These are phyloP conservation scores for Naumovozyma castellii DNA, from an alignment of 805 yeast species.

Conservation along the genomic window DNA sequence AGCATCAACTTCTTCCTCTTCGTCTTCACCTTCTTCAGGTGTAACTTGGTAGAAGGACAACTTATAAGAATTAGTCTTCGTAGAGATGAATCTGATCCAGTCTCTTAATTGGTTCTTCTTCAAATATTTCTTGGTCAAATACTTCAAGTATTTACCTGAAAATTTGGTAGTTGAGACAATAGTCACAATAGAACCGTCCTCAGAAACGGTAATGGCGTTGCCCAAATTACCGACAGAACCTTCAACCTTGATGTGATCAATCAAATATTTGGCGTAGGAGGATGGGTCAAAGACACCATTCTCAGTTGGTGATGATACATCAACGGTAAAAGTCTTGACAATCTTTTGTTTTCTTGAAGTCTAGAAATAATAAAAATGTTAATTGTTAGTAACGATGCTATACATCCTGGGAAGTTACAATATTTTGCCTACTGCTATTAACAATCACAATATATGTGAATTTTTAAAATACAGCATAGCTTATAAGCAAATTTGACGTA, in stretches of 20 bases:
- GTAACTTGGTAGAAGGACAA: conserved; percentile 98
- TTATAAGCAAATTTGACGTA: not conserved
- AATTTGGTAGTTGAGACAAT: conserved; percentile 84
- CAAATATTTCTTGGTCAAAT: conserved; percentile 98
- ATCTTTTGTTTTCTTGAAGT: conserved; percentile 75
- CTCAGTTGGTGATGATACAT: conserved; percentile 94
- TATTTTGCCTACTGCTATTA: conserved; percentile 32
- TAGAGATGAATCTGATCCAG: conserved; percentile 98
- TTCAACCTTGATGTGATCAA: conserved; percentile 98
- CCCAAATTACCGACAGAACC: conserved; percentile 95
- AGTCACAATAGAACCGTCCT: conserved; percentile 82
- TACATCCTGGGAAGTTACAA: not conserved
- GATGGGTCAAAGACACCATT: conserved; percentile 97
- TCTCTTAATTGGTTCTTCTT: conserved; percentile 99
- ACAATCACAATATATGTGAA: conserved; percentile 29
- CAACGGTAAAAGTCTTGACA: conserved; percentile 87
- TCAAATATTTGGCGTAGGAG: conserved; percentile 93
- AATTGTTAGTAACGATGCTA: not conserved
- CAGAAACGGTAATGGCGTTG: conserved; percentile 82
- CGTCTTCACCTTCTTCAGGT: conserved; percentile 90
- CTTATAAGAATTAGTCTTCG: conserved; percentile 90
- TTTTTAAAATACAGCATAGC: conserved; percentile 27
- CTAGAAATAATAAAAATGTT: conserved; percentile 32
- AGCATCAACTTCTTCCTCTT: conserved; percentile 43
- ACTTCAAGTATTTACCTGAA: conserved; percentile 99